Evolutionary conservation across 2,329 filamentous ascomycete species (phyloP), one percentile per base, ranked within the genome.

Genomic region (Chaetothyriales sp.): DNA sequence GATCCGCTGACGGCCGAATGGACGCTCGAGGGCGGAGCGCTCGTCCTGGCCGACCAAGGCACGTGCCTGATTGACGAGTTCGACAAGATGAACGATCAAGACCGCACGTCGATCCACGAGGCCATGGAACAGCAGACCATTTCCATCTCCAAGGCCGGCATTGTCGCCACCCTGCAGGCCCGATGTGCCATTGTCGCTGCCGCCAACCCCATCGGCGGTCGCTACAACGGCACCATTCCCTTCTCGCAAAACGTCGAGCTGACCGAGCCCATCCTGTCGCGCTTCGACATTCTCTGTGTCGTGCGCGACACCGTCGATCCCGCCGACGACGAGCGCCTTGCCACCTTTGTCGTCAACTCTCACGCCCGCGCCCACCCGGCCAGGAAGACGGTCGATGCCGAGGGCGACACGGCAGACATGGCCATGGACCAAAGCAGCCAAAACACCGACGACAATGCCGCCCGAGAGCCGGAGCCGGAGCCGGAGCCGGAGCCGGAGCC

Each of bases 71-170:
- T 98, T 57, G 92, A 98, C 63, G 92, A 98, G 70, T 98, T 98
- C 63, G 92, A 98, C 78, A 98, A 98, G 77, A 98, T 98, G 92
- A 97, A 97, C 67, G 92, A 98, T 66, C 89, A 97, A 66, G 92
- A 98, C 68, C 82, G 92, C 58, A 97, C 92, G 1, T 95, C 89
- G 6, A 98, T 98, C 61, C 92, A 98, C 77, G 92, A 98, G 75
- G 92, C 92, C 54, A 98, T 98, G 92, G 92, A 98, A 69, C 92
- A 98, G 70, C 92, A 98, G 71, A 98, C 92, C 1, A 98, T 98
- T 60, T 97, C 90, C 55, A 98, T 98, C 64, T 95, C 89, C 58
- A 98, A 98, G 67, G 92, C 92, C 0, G 92, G 92, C 69, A 98
- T 98, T 55, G 92, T 98, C 44, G 98, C 92, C 1, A 97, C 92